A percentile compares a stretch with the other conserved stretches of the same genome.
Conservation (phyloP, 2,329 filamentous ascomycete genomes). For the Monilinia fructicola region DNA sequence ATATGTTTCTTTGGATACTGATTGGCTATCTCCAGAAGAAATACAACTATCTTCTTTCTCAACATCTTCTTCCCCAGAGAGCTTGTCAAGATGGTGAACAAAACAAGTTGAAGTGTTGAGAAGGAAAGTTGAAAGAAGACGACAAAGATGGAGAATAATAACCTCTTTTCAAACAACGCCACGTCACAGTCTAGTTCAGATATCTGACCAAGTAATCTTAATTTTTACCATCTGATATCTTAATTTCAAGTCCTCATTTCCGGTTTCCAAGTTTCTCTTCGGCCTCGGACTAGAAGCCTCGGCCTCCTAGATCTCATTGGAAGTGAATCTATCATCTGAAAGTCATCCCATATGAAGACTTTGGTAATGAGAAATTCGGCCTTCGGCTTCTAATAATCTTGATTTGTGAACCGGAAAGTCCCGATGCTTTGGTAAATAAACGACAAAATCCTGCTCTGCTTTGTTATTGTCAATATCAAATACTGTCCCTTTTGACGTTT, state of each 20-base stretch:
- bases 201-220: background rate
- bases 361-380: background rate
- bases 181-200: background rate
- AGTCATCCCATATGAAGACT: background rate
- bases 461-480: background rate
- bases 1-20: background rate
- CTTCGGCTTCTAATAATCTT: background rate
- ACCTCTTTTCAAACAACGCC: background rate
- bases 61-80: background rate
- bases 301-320: background rate
- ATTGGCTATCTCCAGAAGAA: background rate
- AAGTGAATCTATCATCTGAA: background rate
- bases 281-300: background rate
- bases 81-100: background rate
- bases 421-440: background rate
- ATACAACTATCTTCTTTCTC: background rate
- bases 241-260: background rate
- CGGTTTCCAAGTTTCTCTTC: background rate
- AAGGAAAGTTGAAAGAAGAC: background rate
- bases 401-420: background rate
- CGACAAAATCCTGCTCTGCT: background rate
- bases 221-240: background rate
- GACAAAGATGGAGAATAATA: background rate
- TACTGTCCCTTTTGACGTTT: background rate
- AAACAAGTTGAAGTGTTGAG: background rate